These are phyloP conservation scores for Xylaria intraflava DNA, from an alignment of 495 filamentous ascomycete species.

Conservation along the genomic window DNA sequence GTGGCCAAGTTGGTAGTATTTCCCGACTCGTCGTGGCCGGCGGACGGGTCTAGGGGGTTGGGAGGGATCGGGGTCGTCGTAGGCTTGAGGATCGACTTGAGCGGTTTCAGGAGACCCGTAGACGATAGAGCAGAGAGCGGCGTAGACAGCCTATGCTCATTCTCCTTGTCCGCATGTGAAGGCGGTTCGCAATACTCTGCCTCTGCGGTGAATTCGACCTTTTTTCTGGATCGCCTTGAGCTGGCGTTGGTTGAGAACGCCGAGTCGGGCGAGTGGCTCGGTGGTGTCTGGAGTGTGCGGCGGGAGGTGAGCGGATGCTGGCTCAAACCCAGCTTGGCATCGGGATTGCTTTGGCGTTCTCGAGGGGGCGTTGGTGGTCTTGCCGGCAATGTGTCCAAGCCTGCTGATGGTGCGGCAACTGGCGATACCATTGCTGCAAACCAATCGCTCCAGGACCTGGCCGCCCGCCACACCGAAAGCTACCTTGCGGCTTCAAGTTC, in stretches of 20 bases:
- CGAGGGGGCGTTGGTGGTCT: conserved; percentile 52
- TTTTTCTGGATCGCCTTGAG: conserved; percentile 52
- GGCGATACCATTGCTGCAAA: conserved; percentile 44
- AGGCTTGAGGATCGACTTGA: conserved; percentile 84
- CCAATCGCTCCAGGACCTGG: conserved; percentile 15
- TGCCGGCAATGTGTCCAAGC: conserved; percentile 38
- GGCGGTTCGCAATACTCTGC: conserved; percentile 62
- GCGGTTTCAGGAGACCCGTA: conserved; percentile 53
- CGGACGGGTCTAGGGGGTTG: conserved; percentile 38
- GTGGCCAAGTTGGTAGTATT: conserved; percentile 46
- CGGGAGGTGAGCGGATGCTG: conserved; percentile 27
- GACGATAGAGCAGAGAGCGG: conserved; percentile 50
- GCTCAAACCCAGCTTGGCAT: conserved; percentile 19
- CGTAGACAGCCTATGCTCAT: conserved; percentile 32
- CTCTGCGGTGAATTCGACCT: conserved; percentile 68
- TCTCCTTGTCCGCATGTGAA: conserved; percentile 38
- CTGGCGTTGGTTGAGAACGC: conserved; percentile 59
- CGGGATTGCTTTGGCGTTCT: conserved; percentile 36
- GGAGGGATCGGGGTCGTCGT: conserved; percentile 29
- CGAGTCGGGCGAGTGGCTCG: conserved; percentile 38
- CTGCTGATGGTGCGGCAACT: conserved; percentile 30
- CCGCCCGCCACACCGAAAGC: conserved; percentile 12
- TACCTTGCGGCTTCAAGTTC: conserved; percentile 9
- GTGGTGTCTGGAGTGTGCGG: conserved; percentile 42
- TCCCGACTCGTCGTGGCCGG: conserved; percentile 30